These are phyloP conservation scores for Candida taoyuanica DNA, from an alignment of 805 yeast species.

Conservation along the genomic window DNA sequence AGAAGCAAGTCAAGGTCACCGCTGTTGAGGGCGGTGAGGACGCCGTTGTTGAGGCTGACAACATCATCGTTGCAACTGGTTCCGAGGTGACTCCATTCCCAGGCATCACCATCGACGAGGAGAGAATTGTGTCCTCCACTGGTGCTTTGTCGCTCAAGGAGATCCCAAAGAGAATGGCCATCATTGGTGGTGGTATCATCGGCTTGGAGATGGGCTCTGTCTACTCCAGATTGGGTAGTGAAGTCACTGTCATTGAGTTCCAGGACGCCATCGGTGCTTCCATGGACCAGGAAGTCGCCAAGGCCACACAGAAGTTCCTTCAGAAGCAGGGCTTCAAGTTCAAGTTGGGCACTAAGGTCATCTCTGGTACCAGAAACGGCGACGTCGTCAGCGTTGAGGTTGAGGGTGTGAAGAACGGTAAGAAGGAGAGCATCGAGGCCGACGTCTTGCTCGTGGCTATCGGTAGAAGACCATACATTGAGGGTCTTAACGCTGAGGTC, in stretches of 20 bases:
- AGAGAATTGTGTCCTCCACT: slow-evolving; percentile 93
- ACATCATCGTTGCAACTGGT: slow-evolving; percentile 95
- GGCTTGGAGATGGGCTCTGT: slow-evolving; percentile 99
- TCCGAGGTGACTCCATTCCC: slow-evolving; percentile 99
- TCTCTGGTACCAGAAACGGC: slow-evolving; percentile 82
- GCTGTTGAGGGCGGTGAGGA: slow-evolving; percentile 85
- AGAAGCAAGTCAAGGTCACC: slow-evolving; percentile 68
- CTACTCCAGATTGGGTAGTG: slow-evolving; percentile 90
- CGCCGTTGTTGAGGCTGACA: slow-evolving; percentile 70
- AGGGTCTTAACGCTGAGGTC: slow-evolving; percentile 83
- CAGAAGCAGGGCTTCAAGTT: slow-evolving; percentile 94
- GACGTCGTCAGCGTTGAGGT: slow-evolving; percentile 82
- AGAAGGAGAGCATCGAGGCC: slow-evolving; percentile 73
- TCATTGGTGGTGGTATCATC: slow-evolving; percentile 99
- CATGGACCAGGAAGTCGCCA: slow-evolving; percentile 95
- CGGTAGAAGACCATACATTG: slow-evolving; percentile 97
- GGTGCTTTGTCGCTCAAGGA: slow-evolving; percentile 84
- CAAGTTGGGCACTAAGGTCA: slow-evolving; percentile 88
- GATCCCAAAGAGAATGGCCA: slow-evolving; percentile 85
- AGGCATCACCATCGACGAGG: slow-evolving; percentile 93
- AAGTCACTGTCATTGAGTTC: slow-evolving; percentile 93
- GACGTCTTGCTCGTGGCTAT: slow-evolving; percentile 95
- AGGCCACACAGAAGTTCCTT: slow-evolving; percentile 81
- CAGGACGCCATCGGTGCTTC: slow-evolving; percentile 93
- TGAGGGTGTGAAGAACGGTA: slow-evolving; percentile 85